These are phyloP conservation scores for Viridothelium virens DNA, from an alignment of 495 filamentous ascomycete genomes.

Conservation along the genomic window DNA sequence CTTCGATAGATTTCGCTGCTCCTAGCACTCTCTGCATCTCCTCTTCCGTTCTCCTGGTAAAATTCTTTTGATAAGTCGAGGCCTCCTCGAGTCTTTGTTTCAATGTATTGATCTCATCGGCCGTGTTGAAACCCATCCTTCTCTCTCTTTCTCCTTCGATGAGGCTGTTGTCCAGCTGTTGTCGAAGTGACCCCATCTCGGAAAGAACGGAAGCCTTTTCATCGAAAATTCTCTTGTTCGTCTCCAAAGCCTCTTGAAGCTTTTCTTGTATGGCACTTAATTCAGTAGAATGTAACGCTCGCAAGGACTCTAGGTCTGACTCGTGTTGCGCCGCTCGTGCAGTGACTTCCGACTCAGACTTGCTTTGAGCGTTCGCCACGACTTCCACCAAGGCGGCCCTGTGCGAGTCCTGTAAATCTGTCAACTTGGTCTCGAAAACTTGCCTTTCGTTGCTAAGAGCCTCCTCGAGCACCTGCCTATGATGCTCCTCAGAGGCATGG, in stretches of 20 bases:
- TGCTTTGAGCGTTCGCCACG: constrained; percentile 10
- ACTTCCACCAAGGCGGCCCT: background rate
- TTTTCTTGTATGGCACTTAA: background rate
- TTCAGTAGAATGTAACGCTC: background rate
- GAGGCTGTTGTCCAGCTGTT: background rate
- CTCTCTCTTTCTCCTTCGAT: background rate
- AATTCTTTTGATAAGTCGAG: background rate
- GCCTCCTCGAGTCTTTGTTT: background rate
- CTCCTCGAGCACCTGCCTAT: constrained; percentile 11
- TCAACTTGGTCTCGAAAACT: constrained; percentile 1
- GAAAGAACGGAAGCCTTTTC: constrained; percentile 1
- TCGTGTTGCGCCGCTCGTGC: constrained; percentile 2
- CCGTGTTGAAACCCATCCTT: background rate
- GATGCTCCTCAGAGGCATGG: background rate
- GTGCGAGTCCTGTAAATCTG: constrained; percentile 9
- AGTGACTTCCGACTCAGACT: constrained; percentile 5
- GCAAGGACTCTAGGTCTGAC: background rate
- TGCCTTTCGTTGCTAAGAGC: constrained; percentile 3
- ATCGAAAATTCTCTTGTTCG: background rate
- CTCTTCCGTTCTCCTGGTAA: constrained; percentile 2
- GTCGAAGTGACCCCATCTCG: constrained; percentile 6
- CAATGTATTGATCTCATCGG: background rate
- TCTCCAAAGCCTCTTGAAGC: background rate
- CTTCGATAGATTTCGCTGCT: background rate
- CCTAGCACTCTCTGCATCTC: background rate